A percentile compares a stretch with the other conserved stretches of the same genome.
phyloP scores from a whole-genome alignment of 2,329 filamentous ascomycete genomes.

The Alternaria ventricosa region DNA sequence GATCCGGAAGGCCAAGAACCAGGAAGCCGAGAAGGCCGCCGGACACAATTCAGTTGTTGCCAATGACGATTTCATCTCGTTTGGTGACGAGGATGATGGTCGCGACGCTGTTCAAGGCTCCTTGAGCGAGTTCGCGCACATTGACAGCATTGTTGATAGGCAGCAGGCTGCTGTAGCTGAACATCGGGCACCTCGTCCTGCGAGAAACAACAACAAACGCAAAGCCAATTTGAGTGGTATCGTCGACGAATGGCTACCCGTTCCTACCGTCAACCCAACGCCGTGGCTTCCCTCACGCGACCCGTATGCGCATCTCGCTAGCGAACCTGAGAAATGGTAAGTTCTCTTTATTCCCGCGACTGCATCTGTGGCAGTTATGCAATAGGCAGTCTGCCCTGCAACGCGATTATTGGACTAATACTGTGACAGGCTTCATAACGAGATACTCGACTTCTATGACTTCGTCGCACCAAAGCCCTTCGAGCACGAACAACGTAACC shows the following conservation, averaged over 20 bases:
- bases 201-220: constrained; percentile 64
- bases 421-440: constrained; percentile 75
- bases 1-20: constrained; percentile 84
- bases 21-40: constrained; percentile 61
- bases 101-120: constrained; percentile 27
- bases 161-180: constrained; percentile 19
- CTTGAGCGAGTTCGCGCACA: constrained; percentile 27
- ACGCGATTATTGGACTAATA: not conserved
- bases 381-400: not conserved
- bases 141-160: constrained; percentile 9
- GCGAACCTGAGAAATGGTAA: constrained; percentile 58
- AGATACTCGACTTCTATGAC: constrained; percentile 87
- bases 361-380: not conserved
- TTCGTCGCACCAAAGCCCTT: constrained; percentile 79
- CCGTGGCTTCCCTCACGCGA: constrained; percentile 54
- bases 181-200: constrained; percentile 14
- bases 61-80: constrained; percentile 87
- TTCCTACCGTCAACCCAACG: constrained; percentile 49
- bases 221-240: constrained; percentile 61
- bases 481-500: constrained; percentile 76
- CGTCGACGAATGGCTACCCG: constrained; percentile 52
- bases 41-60: constrained; percentile 54
- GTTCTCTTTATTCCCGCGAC: not conserved
- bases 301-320: constrained; percentile 62
- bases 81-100: constrained; percentile 57